Evolutionary conservation across 1,284 basidiomycete species (phyloP).

Genomic region (Mycena citricolor): DNA sequence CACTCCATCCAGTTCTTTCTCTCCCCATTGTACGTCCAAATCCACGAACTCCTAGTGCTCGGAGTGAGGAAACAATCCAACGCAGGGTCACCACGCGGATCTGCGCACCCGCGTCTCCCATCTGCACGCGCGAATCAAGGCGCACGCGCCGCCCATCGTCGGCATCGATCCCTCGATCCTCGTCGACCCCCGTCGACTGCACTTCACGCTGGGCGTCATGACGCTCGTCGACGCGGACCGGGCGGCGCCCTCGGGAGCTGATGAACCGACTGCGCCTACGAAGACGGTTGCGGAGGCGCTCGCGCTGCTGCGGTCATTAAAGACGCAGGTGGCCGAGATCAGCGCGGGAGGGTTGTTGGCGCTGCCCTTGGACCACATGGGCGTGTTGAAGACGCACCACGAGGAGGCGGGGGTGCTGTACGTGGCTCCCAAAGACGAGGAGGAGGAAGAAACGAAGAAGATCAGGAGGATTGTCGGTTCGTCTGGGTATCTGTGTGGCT

Average conservation of each 20-base stretch:
- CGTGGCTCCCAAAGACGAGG: conserved; percentile 42
- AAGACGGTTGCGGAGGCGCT: conserved; percentile 48
- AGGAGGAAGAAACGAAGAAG: conserved; percentile 27
- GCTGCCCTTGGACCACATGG: conserved; percentile 49
- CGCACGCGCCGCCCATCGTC: conserved; percentile 37
- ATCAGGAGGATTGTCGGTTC: conserved; percentile 31
- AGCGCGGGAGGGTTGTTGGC: conserved; percentile 32
- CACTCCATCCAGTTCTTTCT: conserved; percentile 17
- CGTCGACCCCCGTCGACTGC: conserved; percentile 60
- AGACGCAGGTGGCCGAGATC: conserved; percentile 41
- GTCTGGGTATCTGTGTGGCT: conserved; percentile 50
- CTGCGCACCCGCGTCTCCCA: conserved; percentile 6
- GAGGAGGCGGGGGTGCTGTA: conserved; percentile 58
- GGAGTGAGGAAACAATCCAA: background rate
- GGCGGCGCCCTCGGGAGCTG: conserved; percentile 2
- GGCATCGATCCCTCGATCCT: conserved; percentile 62
- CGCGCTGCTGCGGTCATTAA: conserved; percentile 46
- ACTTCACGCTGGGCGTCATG: conserved; percentile 74
- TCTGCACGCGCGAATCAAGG: conserved; percentile 22
- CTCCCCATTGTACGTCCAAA: conserved; percentile 11
- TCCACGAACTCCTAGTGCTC: background rate
- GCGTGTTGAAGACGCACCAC: conserved; percentile 50
- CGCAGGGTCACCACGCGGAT: conserved; percentile 20
- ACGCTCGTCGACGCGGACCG: conserved; percentile 34
- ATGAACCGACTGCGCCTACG: background rate